A percentile compares a stretch with the other conserved stretches of the same genome.
Conservation (phyloP, 352 stramenopile species). For the Thraustotheca clavata region DNA sequence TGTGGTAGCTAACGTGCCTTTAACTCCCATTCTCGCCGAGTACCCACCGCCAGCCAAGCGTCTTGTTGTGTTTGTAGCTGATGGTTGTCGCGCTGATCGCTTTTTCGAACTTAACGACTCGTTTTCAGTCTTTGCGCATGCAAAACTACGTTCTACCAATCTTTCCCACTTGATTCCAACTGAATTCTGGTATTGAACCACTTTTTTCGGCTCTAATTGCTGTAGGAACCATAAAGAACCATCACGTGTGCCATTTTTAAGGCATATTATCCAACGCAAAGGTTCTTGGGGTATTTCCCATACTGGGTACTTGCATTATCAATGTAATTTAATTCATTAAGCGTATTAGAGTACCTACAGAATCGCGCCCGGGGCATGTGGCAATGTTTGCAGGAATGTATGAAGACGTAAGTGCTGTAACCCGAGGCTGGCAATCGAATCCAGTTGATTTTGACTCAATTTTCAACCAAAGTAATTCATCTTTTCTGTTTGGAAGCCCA, state of each 20-base stretch:
- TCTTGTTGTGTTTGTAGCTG: slow-evolving; percentile 74
- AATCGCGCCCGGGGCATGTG: slow-evolving; percentile 73
- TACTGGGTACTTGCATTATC: slow-evolving; percentile 32
- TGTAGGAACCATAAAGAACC: slow-evolving; percentile 16
- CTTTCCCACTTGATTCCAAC: slow-evolving; percentile 9
- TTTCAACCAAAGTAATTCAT: slow-evolving; percentile 59
- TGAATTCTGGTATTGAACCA: not conserved
- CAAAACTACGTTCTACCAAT: not conserved
- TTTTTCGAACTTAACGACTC: slow-evolving; percentile 60
- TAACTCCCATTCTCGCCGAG: slow-evolving; percentile 27
- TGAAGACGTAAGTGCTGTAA: slow-evolving; percentile 81
- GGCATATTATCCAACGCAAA: slow-evolving; percentile 36
- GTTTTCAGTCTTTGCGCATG: slow-evolving; percentile 8
- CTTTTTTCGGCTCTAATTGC: not conserved
- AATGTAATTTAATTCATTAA: not conserved
- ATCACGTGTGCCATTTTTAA: slow-evolving; percentile 53
- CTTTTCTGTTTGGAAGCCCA: slow-evolving; percentile 37
- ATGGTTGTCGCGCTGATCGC: slow-evolving; percentile 75
- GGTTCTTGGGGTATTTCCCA: slow-evolving; percentile 79
- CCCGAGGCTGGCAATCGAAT: slow-evolving; percentile 81
- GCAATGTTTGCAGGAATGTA: slow-evolving; percentile 84
- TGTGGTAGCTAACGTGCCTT: slow-evolving; percentile 58
- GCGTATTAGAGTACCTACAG: slow-evolving; percentile 53
- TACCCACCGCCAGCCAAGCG: slow-evolving; percentile 47
- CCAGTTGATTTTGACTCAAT: slow-evolving; percentile 83